Evolutionary conservation across 2,329 filamentous ascomycete species (phyloP), one percentile per base, ranked within the genome.

Genomic region (Cryphonectria carpinicola): DNA sequence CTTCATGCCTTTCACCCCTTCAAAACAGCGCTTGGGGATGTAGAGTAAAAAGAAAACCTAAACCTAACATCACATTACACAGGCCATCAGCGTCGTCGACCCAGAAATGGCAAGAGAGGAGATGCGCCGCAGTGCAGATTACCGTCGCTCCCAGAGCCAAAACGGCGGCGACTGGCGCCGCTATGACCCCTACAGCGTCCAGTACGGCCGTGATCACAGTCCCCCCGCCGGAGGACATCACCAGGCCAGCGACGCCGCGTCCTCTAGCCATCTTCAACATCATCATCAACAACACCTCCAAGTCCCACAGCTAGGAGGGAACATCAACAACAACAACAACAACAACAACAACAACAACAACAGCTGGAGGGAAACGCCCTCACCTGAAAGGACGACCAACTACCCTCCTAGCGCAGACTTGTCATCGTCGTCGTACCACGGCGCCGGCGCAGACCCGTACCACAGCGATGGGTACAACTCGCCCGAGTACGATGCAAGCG

Each of bases 81-180:
- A 72, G 68, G 63, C 68, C 17, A 17, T 43, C 22, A 46, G 58
- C 46, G 60, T 54, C 8, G 62, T 62, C 37, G 66, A 72, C 37
- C 65, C 66, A 22, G 66, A 68, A 49, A 41, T 35, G 10, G 49
- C 54, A 10, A 63, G 49, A 14, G 46, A 62, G 14, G 25, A 52
- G n/a, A 46, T 58, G n/a, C 68, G 68, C 56, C 64, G 46, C 64
- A 67, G 56, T 35, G 28, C 56, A 37, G 64, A 66, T 22, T 52
- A 62, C 39, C 56, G 66, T 3, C 66, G 60, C 17, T 41, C 66
- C 1, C 13, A 58, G 43, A 52, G 58, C 28, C 41, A 32, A 8
- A 54, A 11, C 46, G 32, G 43, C 43, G 32, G 46, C 25, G 28
- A 39, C 37, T 41, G 35, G n/a, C 28, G 39, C 60, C 22, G 35